Conservation (phyloP, 192 early-diverging fungal species). For the Blastocladiella britannica region DNA sequence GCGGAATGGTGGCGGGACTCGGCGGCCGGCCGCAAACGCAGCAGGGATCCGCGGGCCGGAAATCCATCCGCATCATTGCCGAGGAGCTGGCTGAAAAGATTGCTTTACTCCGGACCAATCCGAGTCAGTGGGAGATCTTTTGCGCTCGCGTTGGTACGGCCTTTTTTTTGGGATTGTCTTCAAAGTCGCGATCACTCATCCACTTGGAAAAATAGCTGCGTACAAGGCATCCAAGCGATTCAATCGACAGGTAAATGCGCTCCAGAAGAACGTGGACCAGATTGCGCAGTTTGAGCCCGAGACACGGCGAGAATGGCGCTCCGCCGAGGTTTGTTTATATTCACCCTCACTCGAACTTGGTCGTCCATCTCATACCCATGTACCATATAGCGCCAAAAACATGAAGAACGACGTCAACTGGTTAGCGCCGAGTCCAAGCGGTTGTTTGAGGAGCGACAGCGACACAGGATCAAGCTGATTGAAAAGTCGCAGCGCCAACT, state of each 20-base stretch:
- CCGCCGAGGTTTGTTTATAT: neutral
- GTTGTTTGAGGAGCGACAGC: neutral
- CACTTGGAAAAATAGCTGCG: no score
- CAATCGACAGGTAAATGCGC: neutral
- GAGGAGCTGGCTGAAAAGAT: neutral
- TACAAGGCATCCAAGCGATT: neutral
- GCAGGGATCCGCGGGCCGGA: no score
- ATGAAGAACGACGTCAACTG: neutral
- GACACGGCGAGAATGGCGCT: neutral
- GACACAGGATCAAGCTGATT: neutral
- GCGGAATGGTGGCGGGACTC: no score
- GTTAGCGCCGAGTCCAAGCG: neutral
- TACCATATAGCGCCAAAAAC: neutral
- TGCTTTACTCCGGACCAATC: neutral
- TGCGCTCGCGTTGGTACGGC: neutral
- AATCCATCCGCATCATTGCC: neutral
- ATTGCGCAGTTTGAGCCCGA: neutral
- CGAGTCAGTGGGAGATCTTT: constrained; percentile 1
- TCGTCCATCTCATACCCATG: no score
- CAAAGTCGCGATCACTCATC: no score
- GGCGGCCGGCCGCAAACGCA: no score
- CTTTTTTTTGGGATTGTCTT: no score
- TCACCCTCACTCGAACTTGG: neutral
- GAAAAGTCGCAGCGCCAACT: neutral
- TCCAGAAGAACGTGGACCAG: neutral